Evolutionary conservation across 805 yeast species (phyloP).

Genomic region (Starmerella lactis-condensi): DNA sequence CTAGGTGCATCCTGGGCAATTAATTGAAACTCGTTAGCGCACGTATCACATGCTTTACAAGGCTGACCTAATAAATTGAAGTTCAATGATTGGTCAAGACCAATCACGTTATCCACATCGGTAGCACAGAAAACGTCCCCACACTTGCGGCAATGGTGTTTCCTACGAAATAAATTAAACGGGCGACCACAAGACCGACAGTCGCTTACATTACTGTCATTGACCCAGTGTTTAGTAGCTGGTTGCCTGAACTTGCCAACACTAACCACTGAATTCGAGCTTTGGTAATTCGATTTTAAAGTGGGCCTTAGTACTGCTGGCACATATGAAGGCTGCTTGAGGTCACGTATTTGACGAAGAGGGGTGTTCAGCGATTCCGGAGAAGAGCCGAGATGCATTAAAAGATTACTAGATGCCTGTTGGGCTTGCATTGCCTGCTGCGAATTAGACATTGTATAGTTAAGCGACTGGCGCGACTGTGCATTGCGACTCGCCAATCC

Average conservation of each 20-base stretch:
- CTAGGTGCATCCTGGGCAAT: slow-evolving; percentile 24
- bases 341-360: slow-evolving; percentile 56
- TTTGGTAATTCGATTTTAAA: slow-evolving; percentile 18
- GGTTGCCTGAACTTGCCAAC: slow-evolving; percentile 18
- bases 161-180: slow-evolving; percentile 62
- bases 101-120: slow-evolving; percentile 41
- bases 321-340: slow-evolving; percentile 68
- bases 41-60: slow-evolving; percentile 50
- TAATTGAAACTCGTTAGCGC: slow-evolving; percentile 43
- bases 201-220: slow-evolving; percentile 43
- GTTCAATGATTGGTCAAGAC: slow-evolving; percentile 30
- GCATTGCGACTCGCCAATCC: too few relatives aligned
- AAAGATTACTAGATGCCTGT: too few relatives aligned
- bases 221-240: slow-evolving; percentile 28
- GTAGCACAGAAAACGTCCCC: slow-evolving; percentile 63
- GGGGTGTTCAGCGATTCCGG: slow-evolving; percentile 15
- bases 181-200: slow-evolving; percentile 51
- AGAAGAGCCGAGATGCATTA: slow-evolving; percentile 7
- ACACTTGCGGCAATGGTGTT: slow-evolving; percentile 73
- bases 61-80: slow-evolving; percentile 50
- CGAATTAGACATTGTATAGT: slow-evolving; percentile 1
- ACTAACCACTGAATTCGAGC: slow-evolving; percentile 12
- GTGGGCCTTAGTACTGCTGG: slow-evolving; percentile 70
- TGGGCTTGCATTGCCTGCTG: too few relatives aligned
- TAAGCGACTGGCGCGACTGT: not conserved